Base-by-base conservation (phyloP, 1,139 yeast genomes). In the Ogataea hybrid region DNA sequence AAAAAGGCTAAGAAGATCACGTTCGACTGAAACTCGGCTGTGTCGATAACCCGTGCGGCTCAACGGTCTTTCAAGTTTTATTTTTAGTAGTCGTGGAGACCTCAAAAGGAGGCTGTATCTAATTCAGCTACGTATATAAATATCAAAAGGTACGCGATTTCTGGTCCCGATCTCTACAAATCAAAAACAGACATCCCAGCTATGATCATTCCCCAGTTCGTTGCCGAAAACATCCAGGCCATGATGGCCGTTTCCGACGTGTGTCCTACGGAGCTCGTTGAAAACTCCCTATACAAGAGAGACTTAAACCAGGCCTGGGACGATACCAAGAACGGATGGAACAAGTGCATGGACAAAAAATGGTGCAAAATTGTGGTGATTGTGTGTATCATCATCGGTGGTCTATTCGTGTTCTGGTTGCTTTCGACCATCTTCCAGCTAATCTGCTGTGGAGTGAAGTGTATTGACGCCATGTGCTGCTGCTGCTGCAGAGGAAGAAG, bases 1-100 rank as follows among this genome's bases (percentile, higher is more conserved):
- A 83, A 84, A 64, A 86, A 89, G 62, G 95, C 97, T 37, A 90
- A 87, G 68, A 90, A 90, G 75, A 87, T 89, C 58, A 88, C 88
- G 53, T 90, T 90, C 54, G 82, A 77, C 54, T 76, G 14, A 65
- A 49, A 25, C 30, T 10, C 20, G 30, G 38, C 28, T 29, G 23
- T 33, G 32, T 25, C 8, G 10, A 10, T 7, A 16, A 25, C 15
- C 2, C 20, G 20, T 38, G 37, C 32, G 33, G 36, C 30, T 21
- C 22, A 30, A 25, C 25, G 18, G 25, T 37, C 23, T 12, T 4
- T 17, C 8, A 21, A 10, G 5, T 16, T 11, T 32, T 30, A 28
- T 28, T 29, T 39, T 39, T 33, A 15, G 34, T 30, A 16, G 32
- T 29, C 33, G 40, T 37, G 31, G 25, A 10, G 27, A 9, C 17